Evolutionary conservation across 768 basidiomycete genomes (phyloP).

Genomic region (Asterophora lycoperdoides): DNA sequence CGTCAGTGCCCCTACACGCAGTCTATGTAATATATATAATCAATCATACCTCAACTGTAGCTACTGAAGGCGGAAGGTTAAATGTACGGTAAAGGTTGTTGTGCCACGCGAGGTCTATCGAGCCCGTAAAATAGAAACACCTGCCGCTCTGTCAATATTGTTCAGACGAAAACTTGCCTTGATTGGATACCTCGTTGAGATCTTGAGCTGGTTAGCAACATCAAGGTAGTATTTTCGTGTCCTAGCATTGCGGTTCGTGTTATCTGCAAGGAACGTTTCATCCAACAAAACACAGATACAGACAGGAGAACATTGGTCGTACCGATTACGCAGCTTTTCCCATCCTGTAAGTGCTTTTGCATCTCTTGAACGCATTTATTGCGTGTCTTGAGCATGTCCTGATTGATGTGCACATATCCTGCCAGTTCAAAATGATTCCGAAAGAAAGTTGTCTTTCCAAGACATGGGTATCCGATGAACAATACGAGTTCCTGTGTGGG

Average conservation of each 20-base stretch:
- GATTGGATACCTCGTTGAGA: constrained; percentile 52
- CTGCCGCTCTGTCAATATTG: constrained; percentile 29
- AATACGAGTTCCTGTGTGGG: constrained; percentile 40
- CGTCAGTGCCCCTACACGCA: background rate
- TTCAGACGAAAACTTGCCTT: background rate
- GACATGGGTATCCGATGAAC: constrained; percentile 49
- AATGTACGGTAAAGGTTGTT: constrained; percentile 88
- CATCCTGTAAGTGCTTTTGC: constrained; percentile 46
- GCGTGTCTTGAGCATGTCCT: constrained; percentile 74
- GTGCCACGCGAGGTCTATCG: constrained; percentile 84
- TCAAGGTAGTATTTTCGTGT: constrained; percentile 73
- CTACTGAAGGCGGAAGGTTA: constrained; percentile 45
- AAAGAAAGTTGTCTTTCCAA: constrained; percentile 85
- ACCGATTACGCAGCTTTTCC: constrained; percentile 78
- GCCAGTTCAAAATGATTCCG: constrained; percentile 57
- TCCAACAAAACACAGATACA: background rate
- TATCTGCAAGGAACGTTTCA: constrained; percentile 49
- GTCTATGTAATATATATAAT: background rate
- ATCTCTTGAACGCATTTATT: constrained; percentile 69
- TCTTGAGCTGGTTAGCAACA: constrained; percentile 50
- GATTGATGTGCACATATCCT: constrained; percentile 82
- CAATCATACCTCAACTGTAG: constrained; percentile 37
- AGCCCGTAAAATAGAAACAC: constrained; percentile 72
- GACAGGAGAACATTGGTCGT: constrained; percentile 14
- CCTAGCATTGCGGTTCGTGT: constrained; percentile 76